Evolutionary conservation across 768 basidiomycete genomes (phyloP).

Genomic region (Macrolepiota albuminosa): DNA sequence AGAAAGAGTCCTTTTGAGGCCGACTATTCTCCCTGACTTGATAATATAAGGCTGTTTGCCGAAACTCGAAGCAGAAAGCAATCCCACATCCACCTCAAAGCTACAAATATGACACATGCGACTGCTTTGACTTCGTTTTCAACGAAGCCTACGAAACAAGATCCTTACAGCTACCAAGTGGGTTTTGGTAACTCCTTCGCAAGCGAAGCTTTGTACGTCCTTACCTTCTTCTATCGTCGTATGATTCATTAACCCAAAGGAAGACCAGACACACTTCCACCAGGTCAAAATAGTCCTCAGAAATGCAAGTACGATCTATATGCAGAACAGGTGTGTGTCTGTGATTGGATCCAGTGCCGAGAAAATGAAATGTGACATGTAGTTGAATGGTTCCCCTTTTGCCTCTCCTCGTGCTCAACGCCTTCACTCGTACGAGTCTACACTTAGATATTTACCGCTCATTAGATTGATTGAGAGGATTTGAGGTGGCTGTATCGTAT

Average conservation of each 20-base stretch:
- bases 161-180: constrained; percentile 54
- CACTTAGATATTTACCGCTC: not conserved
- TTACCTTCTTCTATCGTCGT: not conserved
- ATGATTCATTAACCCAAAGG: not conserved
- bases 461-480: not conserved
- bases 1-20: not conserved
- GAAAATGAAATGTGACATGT: not conserved
- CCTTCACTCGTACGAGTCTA: constrained; percentile 37
- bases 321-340: constrained; percentile 41
- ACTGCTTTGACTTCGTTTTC: constrained; percentile 35
- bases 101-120: constrained; percentile 22
- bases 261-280: constrained; percentile 53
- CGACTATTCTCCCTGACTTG: not conserved
- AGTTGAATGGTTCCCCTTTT: constrained; percentile 61
- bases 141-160: constrained; percentile 33
- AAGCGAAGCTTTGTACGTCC: constrained; percentile 47
- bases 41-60: not conserved
- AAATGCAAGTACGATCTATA: constrained; percentile 61
- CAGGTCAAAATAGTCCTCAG: constrained; percentile 59
- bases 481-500: constrained; percentile 62
- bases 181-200: constrained; percentile 58
- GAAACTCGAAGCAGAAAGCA: not conserved
- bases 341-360: not conserved
- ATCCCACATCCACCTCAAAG: not conserved
- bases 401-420: constrained; percentile 54